Evolutionary conservation across 495 filamentous ascomycete genomes (phyloP), one percentile per base, ranked within the genome.

Genomic region (Xylaria intraflava): DNA sequence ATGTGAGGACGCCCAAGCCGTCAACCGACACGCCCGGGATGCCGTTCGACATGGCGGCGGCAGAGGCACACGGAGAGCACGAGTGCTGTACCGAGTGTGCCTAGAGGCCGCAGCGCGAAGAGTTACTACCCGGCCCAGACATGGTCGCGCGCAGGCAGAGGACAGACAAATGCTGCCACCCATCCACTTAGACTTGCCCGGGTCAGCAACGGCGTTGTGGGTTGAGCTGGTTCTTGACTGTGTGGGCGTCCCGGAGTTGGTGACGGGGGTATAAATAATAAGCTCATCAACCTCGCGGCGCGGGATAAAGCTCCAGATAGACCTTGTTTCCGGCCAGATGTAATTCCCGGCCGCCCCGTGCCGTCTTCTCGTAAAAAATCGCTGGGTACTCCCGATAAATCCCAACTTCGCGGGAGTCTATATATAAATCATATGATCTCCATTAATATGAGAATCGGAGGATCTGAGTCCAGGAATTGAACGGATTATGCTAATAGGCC

Each of bases 41-140:
- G 2, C 16, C 3, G 23, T 45, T 30, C 12, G 52, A 20, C 20
- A 17, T 8, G 26, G 40, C 11, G 48, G 12, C 0, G 17, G 2
- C 17, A 38, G 17, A 38, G 35, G n/a, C 35, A 3, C 14, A 38
- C 11, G 14, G 33, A 11, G 20, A 23, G 58, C 67, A 59, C 69
- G 52, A 49, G 59, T 64, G 64, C 5, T 38, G 17, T 17, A 17
- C 4, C 65, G 72, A 57, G 70, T 38, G 17, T 17, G 6, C 4
- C 65, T 72, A 57, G 70, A 65, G 52, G 66, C 64, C 50, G 69
- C 66, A 65, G 60, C 66, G 49, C 60, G 65, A 49, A 65, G 65
- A 38, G 4, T 16, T 38, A 4, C 35, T 55, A 66, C 66, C 68
- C 72, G 46, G 40, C 56, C 53, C 36, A 62, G 46, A 57, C 67